Conservation (phyloP, 495 filamentous ascomycete species). For the Hypoxylon cercidicola region DNA sequence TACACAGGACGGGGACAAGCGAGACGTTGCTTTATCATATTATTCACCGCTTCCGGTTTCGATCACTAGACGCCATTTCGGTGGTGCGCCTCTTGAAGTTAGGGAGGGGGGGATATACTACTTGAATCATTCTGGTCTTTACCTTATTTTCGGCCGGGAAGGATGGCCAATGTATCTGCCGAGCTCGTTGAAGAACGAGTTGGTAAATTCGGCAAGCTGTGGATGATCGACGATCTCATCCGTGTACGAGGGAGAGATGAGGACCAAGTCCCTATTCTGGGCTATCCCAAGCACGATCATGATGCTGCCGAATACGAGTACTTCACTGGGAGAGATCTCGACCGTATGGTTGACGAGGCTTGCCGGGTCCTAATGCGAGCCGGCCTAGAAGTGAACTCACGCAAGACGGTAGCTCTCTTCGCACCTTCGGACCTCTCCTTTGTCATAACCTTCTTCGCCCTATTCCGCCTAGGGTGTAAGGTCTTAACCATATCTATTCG, state of each 20-base stretch:
- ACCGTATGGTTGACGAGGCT: slow-evolving; percentile 64
- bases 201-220: slow-evolving; percentile 45
- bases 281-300: slow-evolving; percentile 56
- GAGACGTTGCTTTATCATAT: too few relatives aligned
- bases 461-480: slow-evolving; percentile 67
- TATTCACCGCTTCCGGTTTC: too few relatives aligned
- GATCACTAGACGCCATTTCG: too few relatives aligned
- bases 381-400: slow-evolving; percentile 50
- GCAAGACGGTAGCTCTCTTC: slow-evolving; percentile 62
- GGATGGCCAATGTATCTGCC: slow-evolving; percentile 46
- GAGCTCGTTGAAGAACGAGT: slow-evolving; percentile 41
- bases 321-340: slow-evolving; percentile 63
- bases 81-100: too few relatives aligned
- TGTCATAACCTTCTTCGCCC: slow-evolving; percentile 65
- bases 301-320: slow-evolving; percentile 56
- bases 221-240: slow-evolving; percentile 62
- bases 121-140: too few relatives aligned
- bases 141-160: not conserved
- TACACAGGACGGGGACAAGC: too few relatives aligned
- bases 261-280: slow-evolving; percentile 62
- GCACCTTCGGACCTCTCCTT: slow-evolving; percentile 66
- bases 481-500: slow-evolving; percentile 69
- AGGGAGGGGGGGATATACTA: too few relatives aligned
- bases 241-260: slow-evolving; percentile 59
- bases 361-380: slow-evolving; percentile 40